Evolutionary conservation across 1,284 basidiomycete genomes (phyloP), one percentile per base, ranked within the genome.

Genomic region (Neonothopanus nambi): DNA sequence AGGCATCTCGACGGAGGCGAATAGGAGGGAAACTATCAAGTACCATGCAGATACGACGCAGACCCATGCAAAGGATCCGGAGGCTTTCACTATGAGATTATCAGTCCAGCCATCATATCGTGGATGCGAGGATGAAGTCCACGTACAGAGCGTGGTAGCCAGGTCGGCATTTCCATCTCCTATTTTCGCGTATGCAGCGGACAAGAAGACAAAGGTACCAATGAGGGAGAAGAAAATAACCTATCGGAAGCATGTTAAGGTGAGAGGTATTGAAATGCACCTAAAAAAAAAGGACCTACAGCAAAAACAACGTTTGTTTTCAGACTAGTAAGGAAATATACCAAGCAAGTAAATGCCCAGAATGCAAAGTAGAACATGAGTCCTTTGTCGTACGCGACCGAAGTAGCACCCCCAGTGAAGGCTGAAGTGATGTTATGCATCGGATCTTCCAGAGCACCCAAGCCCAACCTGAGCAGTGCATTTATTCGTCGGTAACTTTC

Each of bases 281-380:
- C 7, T 13, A 8, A 37, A 46, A n/a, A 35, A 15, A 33, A 17
- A n/a, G 13, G 21, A 61, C 51, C n/a, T n/a, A 61, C 61, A 13
- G 43, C 56, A 40, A 60, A 59, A 17, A 59, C 55, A 7, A 58
- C n/a, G 35, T 63, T 60, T 1, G 56, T 60, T 20, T 58, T 57
- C 20, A 61, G 48, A 17, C 55, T 51, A 15, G 57, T 47, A 5
- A 61, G 28, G 26, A 61, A 42, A 33, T 57, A 61, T 7, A 60
- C 33, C 11, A 50, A 26, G 37, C 53, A 55, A 2, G 55, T 8
- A 13, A 60, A 36, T 6, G 56, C 54, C 61, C 60, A 63, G 33
- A 60, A 58, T 1, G 57, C 55, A 33, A 58, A 60, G 41, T 59
- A 63, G 41, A 63, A 59, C 56, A 61, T 58, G 2, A 61, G 26